Evolutionary conservation across 805 yeast genomes (phyloP), one percentile per base, ranked within the genome.

Genomic region (Yarrowia sp.): DNA sequence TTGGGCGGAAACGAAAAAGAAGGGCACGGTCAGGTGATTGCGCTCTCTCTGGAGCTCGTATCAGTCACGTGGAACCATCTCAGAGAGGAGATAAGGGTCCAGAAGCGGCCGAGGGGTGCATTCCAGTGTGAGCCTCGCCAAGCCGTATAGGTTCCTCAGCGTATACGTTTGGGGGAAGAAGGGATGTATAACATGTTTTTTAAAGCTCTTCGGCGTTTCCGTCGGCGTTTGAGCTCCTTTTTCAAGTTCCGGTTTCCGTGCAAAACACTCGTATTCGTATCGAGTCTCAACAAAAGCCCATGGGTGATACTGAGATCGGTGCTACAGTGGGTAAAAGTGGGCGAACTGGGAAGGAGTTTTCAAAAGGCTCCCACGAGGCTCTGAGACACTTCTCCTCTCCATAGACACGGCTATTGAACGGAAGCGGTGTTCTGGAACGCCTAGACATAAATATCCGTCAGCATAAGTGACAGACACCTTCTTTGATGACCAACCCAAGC

Each of bases 261-360:
- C 41, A 19, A 15, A n/a, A 9, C 12, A 4, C 56, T 50, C 56
- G 56, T 50, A 50, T 50, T 50, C 56, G 56, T 50, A 50, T 35
- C 26, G 53, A 32, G 14, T 35, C 41, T n/a, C 41, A 49, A 32
- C 55, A 50, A 50, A 41, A n/a, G n/a, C 35, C 8, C 12, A 10
- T 50, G 41, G 38, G n/a, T 49, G 36, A 19, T 11, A 26, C 32
- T 4, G 26, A 19, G 9, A 50, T 11, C 19, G 56, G 41, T 9
- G 56, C 41, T 35, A 50, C 22, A 8, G 40, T n/a, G 8, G 46
- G 8, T 7, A 15, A 15, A 26, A 48, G 32, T 26, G 32, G 32
- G 32, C 32, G 7, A 26, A 3, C 32, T 26, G 4, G 32, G 32
- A 26, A 26, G 32, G 3, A 26, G 32, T 26, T 5, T 26, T 3